Evolutionary conservation across 2,329 filamentous ascomycete species (phyloP).

Genomic region (Fusarium sp.): DNA sequence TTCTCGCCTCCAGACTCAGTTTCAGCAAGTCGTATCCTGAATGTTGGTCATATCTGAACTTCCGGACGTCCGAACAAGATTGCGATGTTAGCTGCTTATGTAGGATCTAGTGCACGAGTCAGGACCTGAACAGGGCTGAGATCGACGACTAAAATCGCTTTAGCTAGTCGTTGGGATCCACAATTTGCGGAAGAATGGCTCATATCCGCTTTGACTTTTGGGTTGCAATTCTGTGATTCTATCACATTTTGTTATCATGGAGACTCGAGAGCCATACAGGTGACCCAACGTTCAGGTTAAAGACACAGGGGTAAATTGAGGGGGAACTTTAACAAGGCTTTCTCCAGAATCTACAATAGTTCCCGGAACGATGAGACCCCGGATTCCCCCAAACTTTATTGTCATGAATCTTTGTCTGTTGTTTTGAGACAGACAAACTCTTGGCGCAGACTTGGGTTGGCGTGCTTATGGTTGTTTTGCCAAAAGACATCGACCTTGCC

Average conservation of each 20-base stretch:
- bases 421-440: neutral
- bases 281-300: neutral
- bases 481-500: neutral
- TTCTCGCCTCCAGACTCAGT: neutral
- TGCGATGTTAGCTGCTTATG: neutral
- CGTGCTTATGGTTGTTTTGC: neutral
- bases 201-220: neutral
- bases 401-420: neutral
- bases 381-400: neutral
- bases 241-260: neutral
- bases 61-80: constrained; percentile 10
- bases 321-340: neutral
- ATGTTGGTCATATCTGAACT: neutral
- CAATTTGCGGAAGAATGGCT: constrained; percentile 3
- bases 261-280: neutral
- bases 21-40: neutral
- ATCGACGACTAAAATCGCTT: constrained; percentile 11
- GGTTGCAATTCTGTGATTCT: constrained; percentile 6
- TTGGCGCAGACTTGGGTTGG: neutral
- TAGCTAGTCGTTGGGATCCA: neutral
- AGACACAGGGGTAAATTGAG: neutral
- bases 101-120: constrained; percentile 11
- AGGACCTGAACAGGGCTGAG: constrained; percentile 8
- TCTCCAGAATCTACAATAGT: neutral
- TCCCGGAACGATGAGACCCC: neutral